Evolutionary conservation across 2,329 filamentous ascomycete genomes (phyloP).

Genomic region (Paracorniculantispora psalliotae): DNA sequence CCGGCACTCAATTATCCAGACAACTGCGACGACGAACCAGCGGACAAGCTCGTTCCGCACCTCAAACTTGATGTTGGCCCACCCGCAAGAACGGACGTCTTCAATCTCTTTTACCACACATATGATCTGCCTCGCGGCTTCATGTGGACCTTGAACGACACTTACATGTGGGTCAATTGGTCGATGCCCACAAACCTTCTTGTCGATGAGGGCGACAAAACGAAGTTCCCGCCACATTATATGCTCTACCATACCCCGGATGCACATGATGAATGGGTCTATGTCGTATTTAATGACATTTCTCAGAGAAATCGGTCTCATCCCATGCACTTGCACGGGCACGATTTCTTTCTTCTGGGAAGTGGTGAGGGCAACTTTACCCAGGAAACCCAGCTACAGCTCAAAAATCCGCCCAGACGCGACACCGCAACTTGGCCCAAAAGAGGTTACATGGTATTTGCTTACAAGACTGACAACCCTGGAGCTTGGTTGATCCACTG

Average conservation of each 20-base stretch:
- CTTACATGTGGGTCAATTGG: not conserved
- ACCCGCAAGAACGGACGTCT: not conserved
- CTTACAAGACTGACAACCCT: slow-evolving; percentile 36
- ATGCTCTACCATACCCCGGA: not conserved
- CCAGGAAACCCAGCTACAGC: not conserved
- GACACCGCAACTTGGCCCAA: slow-evolving; percentile 45
- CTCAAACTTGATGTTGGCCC: not conserved
- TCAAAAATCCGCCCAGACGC: slow-evolving; percentile 44
- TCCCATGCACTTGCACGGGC: slow-evolving; percentile 22
- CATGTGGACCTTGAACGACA: not conserved
- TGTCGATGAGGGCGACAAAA: not conserved
- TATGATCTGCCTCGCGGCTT: not conserved
- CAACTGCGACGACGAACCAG: not conserved
- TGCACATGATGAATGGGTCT: slow-evolving; percentile 15
- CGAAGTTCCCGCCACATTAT: not conserved
- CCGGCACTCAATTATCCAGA: not conserved
- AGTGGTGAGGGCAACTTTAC: slow-evolving; percentile 13
- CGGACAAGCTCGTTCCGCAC: not conserved
- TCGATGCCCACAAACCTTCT: not conserved
- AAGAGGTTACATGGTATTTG: slow-evolving; percentile 42
- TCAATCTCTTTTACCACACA: not conserved
- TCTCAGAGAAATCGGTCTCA: slow-evolving; percentile 15
- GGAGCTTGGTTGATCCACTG: slow-evolving; percentile 56
- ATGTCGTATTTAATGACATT: slow-evolving; percentile 16
- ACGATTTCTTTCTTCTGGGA: slow-evolving; percentile 19